Conservation (phyloP, 2,329 filamentous ascomycete species). For the Pseudocercospora fuligena region DNA sequence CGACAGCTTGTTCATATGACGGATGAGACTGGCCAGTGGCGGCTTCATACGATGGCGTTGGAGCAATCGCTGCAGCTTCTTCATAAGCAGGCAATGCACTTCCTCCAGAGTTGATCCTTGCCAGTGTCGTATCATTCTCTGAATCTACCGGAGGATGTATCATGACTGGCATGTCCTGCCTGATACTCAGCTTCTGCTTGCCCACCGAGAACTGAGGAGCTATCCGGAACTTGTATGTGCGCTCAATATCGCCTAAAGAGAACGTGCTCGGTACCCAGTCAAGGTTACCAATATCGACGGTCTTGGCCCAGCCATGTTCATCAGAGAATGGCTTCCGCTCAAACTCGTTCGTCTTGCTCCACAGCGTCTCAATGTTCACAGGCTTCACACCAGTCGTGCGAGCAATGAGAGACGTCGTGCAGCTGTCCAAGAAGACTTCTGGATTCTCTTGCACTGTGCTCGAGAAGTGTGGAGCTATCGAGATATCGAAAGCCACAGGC, state of each 20-base stretch:
- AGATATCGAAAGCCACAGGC: conserved; percentile 17
- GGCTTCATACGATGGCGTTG: conserved; percentile 4
- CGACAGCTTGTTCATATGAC: conserved; percentile 15
- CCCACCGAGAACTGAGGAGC: conserved; percentile 23
- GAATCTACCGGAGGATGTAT: conserved; percentile 13
- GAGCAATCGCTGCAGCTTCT: background rate
- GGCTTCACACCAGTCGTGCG: conserved; percentile 23
- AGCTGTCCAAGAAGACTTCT: conserved; percentile 22
- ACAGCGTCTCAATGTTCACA: conserved; percentile 17
- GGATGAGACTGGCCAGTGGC: background rate
- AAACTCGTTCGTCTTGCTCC: conserved; percentile 15
- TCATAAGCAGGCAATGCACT: conserved; percentile 7
- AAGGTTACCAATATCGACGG: conserved; percentile 21
- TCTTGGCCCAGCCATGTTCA: conserved; percentile 16
- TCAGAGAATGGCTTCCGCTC: conserved; percentile 21
- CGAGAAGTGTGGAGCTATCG: conserved; percentile 8
- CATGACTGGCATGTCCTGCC: conserved; percentile 17
- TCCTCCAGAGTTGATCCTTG: background rate
- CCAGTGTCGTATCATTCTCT: background rate
- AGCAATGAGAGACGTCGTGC: conserved; percentile 23
- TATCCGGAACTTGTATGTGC: conserved; percentile 24
- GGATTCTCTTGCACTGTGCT: conserved; percentile 16
- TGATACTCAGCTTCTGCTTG: conserved; percentile 10
- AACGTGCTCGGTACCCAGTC: conserved; percentile 21
- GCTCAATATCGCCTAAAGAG: conserved; percentile 15